Conservation (phyloP, 2,329 filamentous ascomycete genomes). For the Aureobasidium melanogenum region DNA sequence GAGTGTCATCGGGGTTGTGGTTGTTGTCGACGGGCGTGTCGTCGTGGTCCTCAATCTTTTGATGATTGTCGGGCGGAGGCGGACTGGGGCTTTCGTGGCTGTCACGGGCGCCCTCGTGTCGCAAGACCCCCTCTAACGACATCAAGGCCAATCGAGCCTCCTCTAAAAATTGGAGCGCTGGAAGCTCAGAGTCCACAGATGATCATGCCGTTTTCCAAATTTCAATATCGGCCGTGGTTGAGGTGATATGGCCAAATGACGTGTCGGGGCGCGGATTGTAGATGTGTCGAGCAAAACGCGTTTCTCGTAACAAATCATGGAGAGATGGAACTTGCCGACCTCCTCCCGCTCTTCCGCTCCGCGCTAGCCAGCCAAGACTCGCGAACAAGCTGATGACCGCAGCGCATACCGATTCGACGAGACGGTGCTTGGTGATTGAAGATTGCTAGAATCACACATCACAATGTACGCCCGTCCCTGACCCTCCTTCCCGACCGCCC, state of each 20-base stretch:
- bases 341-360: neutral
- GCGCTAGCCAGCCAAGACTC: neutral
- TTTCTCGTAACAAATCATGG: neutral
- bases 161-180: slow-evolving; percentile 1
- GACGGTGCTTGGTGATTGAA: neutral
- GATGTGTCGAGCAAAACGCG: slow-evolving; percentile 3
- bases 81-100: slow-evolving; percentile 17
- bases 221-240: slow-evolving; percentile 18
- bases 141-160: slow-evolving; percentile 14
- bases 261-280: slow-evolving; percentile 7
- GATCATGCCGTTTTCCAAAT: slow-evolving; percentile 25
- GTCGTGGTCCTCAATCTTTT: neutral
- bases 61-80: slow-evolving; percentile 10
- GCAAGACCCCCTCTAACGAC: slow-evolving; percentile 20
- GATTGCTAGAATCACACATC: neutral
- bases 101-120: slow-evolving; percentile 15
- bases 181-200: slow-evolving; percentile 11
- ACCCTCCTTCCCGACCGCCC: neutral
- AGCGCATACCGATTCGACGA: neutral
- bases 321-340: neutral
- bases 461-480: neutral
- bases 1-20: neutral
- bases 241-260: slow-evolving; percentile 21
- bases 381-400: slow-evolving; percentile 5
- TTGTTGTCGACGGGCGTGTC: neutral